Percentiles rank a stretch among this genome's conserved stretches.
These are phyloP conservation scores for Coprinopsis strossmayeri DNA, from an alignment of 768 basidiomycete genomes.

Conservation along the genomic window DNA sequence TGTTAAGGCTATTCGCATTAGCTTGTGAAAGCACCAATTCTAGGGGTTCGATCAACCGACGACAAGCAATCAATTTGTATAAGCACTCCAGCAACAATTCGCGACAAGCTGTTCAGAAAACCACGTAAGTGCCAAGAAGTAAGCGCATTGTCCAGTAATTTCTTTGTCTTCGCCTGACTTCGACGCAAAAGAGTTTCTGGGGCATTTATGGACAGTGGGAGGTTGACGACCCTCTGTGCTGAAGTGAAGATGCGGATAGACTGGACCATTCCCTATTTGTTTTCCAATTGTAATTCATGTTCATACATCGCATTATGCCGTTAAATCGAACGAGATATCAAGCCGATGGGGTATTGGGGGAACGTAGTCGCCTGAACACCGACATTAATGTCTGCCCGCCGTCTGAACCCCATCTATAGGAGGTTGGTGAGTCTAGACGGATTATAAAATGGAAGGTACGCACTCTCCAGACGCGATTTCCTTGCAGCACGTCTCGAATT, in stretches of 20 bases:
- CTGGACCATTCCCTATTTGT: neutral
- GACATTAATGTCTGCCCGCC: slow-evolving; percentile 64
- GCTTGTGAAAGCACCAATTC: slow-evolving; percentile 24
- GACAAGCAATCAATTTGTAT: slow-evolving; percentile 22
- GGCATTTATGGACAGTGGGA: slow-evolving; percentile 28
- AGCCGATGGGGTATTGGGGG: slow-evolving; percentile 32
- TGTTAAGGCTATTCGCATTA: slow-evolving; percentile 12
- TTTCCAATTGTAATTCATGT: too few relatives aligned
- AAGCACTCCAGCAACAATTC: slow-evolving; percentile 22
- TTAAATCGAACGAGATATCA: neutral
- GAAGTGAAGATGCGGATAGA: neutral
- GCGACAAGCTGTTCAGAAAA: slow-evolving; percentile 15
- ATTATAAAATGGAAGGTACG: slow-evolving; percentile 21
- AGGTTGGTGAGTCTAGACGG: too few relatives aligned
- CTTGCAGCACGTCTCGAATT: slow-evolving; percentile 65
- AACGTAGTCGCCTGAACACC: slow-evolving; percentile 60
- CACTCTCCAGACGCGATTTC: slow-evolving; percentile 73
- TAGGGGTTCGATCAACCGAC: slow-evolving; percentile 20
- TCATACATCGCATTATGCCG: too few relatives aligned
- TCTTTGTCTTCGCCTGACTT: neutral
- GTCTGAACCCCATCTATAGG: slow-evolving; percentile 58
- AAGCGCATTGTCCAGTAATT: slow-evolving; percentile 4
- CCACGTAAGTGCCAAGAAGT: slow-evolving; percentile 25
- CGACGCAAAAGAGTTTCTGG: slow-evolving; percentile 22
- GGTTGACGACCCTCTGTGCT: slow-evolving; percentile 23